A percentile compares a stretch with the other conserved stretches of the same genome.
Evolutionary conservation across 805 yeast genomes (phyloP).

Genomic region (Wickerhamiella sorbophila): DNA sequence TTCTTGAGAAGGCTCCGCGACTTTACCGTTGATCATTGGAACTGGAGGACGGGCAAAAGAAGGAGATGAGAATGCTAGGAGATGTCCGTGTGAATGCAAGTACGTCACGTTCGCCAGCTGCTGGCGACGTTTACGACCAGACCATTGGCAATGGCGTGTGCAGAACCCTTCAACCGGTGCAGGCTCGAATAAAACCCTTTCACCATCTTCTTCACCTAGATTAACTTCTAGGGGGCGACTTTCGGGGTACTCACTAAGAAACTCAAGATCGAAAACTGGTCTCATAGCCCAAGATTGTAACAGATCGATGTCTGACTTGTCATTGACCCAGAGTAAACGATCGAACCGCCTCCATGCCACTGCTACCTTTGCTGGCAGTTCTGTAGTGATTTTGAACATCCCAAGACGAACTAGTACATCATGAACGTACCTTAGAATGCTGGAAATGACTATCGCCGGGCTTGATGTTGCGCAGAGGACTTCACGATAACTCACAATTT

Average conservation of each 20-base stretch:
- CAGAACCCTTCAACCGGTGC: constrained; percentile 72
- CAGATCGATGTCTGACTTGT: constrained; percentile 30
- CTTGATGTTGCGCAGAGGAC: constrained; percentile 7
- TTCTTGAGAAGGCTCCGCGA: constrained; percentile 10
- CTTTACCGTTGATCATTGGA: constrained; percentile 19
- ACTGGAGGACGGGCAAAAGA: constrained; percentile 44
- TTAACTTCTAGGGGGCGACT: constrained; percentile 16
- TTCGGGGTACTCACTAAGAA: constrained; percentile 30
- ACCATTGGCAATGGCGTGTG: constrained; percentile 37
- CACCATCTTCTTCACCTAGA: constrained; percentile 10
- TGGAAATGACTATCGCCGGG: constrained; percentile 5
- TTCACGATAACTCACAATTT: constrained; percentile 8
- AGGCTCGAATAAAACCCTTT: constrained; percentile 41
- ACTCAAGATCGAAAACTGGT: constrained; percentile 42
- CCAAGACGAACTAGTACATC: constrained; percentile 1
- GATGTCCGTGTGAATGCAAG: constrained; percentile 45
- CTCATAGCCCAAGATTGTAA: constrained; percentile 32
- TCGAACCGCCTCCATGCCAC: constrained; percentile 57
- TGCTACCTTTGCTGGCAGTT: constrained; percentile 27
- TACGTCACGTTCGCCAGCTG: constrained; percentile 42
- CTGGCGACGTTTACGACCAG: constrained; percentile 29
- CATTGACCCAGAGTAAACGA: constrained; percentile 54
- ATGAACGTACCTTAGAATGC: constrained; percentile 7
- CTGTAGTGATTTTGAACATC: not conserved
- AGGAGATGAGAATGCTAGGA: constrained; percentile 45